These are phyloP conservation scores for Dendrostoma leiphaemia DNA, from an alignment of 2,329 filamentous ascomycete species.

Conservation along the genomic window DNA sequence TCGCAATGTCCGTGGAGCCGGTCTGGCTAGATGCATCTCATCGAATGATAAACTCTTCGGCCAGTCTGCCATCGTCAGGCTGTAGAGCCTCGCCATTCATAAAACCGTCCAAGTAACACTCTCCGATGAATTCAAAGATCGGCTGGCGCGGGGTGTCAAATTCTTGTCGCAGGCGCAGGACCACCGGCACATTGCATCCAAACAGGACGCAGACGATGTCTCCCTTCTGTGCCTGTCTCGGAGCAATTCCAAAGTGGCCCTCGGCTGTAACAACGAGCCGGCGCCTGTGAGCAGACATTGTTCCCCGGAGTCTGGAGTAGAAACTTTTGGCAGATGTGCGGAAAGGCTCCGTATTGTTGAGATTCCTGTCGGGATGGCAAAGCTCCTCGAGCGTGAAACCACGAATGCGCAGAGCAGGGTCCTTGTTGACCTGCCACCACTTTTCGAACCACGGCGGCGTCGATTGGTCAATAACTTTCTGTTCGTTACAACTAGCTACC, in stretches of 20 bases:
- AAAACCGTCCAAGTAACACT: constrained; percentile 12
- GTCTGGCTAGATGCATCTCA: too few species aligned
- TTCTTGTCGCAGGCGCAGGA: not conserved
- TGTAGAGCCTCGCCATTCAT: constrained; percentile 10
- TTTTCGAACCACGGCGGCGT: not conserved
- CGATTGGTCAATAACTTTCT: too few species aligned
- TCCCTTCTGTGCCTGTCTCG: constrained; percentile 2
- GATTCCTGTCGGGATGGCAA: not conserved
- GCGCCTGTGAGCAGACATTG: not conserved
- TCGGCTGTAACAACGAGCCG: constrained; percentile 4
- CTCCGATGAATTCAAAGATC: constrained; percentile 2
- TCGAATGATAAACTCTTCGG: not conserved
- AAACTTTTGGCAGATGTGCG: not conserved
- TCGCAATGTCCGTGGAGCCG: too few species aligned
- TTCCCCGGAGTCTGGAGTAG: not conserved
- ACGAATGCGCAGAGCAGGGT: not conserved
- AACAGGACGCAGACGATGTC: constrained; percentile 11
- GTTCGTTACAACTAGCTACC: not conserved
- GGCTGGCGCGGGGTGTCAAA: not conserved
- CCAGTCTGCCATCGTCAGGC: not conserved
- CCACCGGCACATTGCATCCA: constrained; percentile 9
- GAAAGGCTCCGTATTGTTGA: not conserved
- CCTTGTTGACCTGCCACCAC: constrained; percentile 3
- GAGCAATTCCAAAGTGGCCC: constrained; percentile 1
- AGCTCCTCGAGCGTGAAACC: not conserved